Percentiles rank a stretch among this genome's conserved stretches.
These are phyloP conservation scores for Rasamsonia emersonii DNA, from an alignment of 2,329 filamentous ascomycete species.

Conservation along the genomic window DNA sequence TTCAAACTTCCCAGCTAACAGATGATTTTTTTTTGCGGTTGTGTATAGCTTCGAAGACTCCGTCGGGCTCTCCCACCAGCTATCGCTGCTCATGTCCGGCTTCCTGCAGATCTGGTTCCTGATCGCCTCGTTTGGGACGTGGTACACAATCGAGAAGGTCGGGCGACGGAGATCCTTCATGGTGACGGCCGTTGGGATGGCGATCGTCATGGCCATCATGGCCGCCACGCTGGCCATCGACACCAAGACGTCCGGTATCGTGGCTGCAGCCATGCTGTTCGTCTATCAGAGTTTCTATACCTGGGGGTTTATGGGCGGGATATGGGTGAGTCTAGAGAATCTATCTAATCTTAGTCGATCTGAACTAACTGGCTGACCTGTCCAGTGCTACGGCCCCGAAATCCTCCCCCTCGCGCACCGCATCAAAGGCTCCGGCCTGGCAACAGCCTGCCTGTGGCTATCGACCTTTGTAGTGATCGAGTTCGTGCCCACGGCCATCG, in stretches of 20 bases:
- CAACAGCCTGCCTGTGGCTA: conserved; percentile 36
- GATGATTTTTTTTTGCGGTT: not conserved
- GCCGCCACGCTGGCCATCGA: conserved; percentile 9
- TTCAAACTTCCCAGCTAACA: not conserved
- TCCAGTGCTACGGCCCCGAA: conserved; percentile 13
- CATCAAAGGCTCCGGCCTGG: conserved; percentile 10
- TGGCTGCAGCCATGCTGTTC: conserved; percentile 11
- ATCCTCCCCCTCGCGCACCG: conserved; percentile 12
- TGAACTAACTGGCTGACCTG: not conserved
- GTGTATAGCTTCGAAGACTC: conserved; percentile 10
- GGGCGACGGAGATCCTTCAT: conserved; percentile 8
- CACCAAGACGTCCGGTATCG: conserved; percentile 8
- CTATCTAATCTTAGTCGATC: not conserved
- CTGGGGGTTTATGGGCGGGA: conserved; percentile 11
- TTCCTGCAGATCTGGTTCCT: conserved; percentile 21
- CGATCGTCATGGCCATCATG: conserved; percentile 9
- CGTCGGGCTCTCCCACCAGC: conserved; percentile 15
- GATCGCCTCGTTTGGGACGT: conserved; percentile 17
- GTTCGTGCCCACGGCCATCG: conserved; percentile 37
- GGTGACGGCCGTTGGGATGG: conserved; percentile 6
- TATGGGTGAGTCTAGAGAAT: conserved; percentile 12
- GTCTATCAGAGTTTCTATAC: conserved; percentile 11
- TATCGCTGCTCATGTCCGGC: conserved; percentile 17
- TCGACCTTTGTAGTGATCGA: conserved; percentile 50
- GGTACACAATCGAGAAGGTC: conserved; percentile 9